Evolutionary conservation across 2,329 filamentous ascomycete species (phyloP), one percentile per base, ranked within the genome.

Genomic region (Xylariaceae sp.): DNA sequence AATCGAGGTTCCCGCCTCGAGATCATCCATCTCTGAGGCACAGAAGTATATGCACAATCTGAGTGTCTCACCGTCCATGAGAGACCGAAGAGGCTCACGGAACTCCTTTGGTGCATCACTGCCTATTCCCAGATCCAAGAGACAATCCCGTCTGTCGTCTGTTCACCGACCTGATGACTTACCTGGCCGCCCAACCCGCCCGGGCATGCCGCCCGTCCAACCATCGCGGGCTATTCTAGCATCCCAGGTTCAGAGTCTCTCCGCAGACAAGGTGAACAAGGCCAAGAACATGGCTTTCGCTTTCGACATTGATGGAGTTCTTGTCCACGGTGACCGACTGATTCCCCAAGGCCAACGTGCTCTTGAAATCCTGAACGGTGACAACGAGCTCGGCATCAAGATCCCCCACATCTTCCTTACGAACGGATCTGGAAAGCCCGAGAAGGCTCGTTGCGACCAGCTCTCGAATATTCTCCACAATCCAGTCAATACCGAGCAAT

Each of bases 271-370:
- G 76, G 88, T 89, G 16, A 75, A 75, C 26, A 81, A 82, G 55
- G 88, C 87, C 56, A 91, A 91, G 81, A 87, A 91, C 77, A 90
- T 91, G 87, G 87, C 87, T 6, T 92, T 92, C 63, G 89, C 87
- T 67, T 93, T 92, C 62, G 89, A 92, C 73, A 88, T 89, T 57
- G 89, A 91, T 66, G 89, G 88, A 77, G 88, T 91, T 56, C 79
- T 91, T 20, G 88, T 90, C 54, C 88, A 90, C 73, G 87, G 87
- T 67, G 87, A 88, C 74, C 79, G 87, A 55, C 75, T 89, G 56
- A 90, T 90, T 60, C 85, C 86, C 42, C 82, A 89, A 74, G 87
- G 85, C 58, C 78, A 82, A 67, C 80, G 83, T 55, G 84, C 83
- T 14, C 81, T 90, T 40, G 83, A 88, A 71, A 89, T 90, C 71